These are phyloP conservation scores for Mangifera indica DNA, from an alignment of 345 rosid species.

Conservation along the genomic window DNA sequence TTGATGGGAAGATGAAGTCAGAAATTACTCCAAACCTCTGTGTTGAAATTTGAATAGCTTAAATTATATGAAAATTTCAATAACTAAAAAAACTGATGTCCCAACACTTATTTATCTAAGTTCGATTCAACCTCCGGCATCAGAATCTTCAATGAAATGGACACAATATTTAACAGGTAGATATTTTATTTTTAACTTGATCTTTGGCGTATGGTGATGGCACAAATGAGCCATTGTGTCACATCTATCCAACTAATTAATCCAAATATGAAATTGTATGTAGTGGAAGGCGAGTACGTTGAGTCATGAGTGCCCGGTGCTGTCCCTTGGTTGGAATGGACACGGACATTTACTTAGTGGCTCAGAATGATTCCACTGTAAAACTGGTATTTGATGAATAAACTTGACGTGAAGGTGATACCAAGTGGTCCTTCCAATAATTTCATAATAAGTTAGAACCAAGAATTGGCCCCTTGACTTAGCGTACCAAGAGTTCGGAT, in stretches of 20 bases:
- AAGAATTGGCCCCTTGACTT: constrained; percentile 15
- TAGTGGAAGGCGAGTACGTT: not conserved
- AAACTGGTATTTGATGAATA: not conserved
- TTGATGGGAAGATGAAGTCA: too few relatives aligned
- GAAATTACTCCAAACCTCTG: too few relatives aligned
- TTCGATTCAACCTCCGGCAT: not conserved
- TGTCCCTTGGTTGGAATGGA: constrained; percentile 14
- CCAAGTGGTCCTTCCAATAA: constrained; percentile 30
- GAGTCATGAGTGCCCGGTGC: not conserved
- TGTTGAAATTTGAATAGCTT: too few relatives aligned
- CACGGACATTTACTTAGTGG: not conserved
- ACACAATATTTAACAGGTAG: not conserved
- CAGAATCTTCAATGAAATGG: not conserved
- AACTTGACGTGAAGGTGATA: not conserved
- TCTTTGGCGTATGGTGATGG: not conserved
- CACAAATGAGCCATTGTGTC: not conserved
- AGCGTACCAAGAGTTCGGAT: not conserved
- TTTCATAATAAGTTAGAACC: constrained; percentile 16
- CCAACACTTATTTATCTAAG: too few relatives aligned
- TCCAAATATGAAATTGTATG: not conserved
- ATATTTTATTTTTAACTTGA: not conserved
- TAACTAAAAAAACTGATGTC: too few relatives aligned
- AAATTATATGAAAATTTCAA: too few relatives aligned
- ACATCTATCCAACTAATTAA: not conserved
- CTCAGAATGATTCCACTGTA: not conserved